Evolutionary conservation across 805 yeast species (phyloP), one percentile per base, ranked within the genome.

Genomic region (Lipomyces lipofer): DNA sequence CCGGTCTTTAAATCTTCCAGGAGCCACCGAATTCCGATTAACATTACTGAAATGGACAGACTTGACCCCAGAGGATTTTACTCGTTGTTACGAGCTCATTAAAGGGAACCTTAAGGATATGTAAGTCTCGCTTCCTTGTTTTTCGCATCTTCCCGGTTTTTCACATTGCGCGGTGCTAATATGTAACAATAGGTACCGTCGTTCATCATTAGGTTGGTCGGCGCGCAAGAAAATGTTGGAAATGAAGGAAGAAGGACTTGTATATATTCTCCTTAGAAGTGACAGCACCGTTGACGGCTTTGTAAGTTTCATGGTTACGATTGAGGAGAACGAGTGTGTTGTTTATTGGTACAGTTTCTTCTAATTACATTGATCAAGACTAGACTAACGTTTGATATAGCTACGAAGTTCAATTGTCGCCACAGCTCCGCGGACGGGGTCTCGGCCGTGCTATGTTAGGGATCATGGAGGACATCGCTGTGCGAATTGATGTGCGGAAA

Each of bases 341-440:
- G 29, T 56, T 25, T 62, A 62, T 52, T 61, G 64, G 56, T 49
- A 39, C 9, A 19, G 2, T 22, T 36, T 8, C 17, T 13, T 4
- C 22, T n/a, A 17, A 13, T 8, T n/a, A 10, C 15, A 43, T 24
- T 30, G 17, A 13, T 17, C 17, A 25, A 17, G n/a, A 19, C 49
- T 17, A 5, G 7, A 22, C 5, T 45, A 24, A 28, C 8, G 25
- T 13, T 4, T 22, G n/a, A 38, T 7, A 17, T 39, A 54, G 54
- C 46, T 63, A 62, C 50, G 65, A 63, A 38, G 46, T 62, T 12
- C 65, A 62, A 17, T 32, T 62, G 21, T 30, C 49, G 12, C 15
- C 15, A 13, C 9, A 17, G 4, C 22, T 54, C 4, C 55, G 52
- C 1, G 44, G 52, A 4, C 43, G 22, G 13, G 64, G 64, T 1